Base-by-base conservation (phyloP, 495 filamentous ascomycete genomes). In the Tetracladium setigerum region DNA sequence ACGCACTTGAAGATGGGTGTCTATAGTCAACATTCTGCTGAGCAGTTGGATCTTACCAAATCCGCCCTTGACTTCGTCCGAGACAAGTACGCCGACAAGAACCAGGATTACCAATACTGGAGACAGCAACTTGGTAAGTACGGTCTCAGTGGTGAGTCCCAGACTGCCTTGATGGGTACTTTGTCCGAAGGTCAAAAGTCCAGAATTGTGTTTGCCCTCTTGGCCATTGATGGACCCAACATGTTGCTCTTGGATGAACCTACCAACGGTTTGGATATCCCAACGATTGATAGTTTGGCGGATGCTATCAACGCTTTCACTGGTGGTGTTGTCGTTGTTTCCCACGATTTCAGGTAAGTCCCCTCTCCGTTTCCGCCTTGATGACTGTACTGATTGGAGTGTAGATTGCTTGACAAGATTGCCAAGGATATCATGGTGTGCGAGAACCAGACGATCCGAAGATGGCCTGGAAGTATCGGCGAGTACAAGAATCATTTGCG, bases 371-470 rank as follows among this genome's bases (percentile, higher is more conserved):
- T 39, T 30, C 4, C 10, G 35, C 41, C 40, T 41, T 42, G 14
- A 32, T 39, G 35, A 38, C 60, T 67, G 48, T 65, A 49, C 24
- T 30, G 10, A 13, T 24, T 16, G 13, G 14, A 14, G 5, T 38
- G 33, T 55, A 91, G 87, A 73, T 72, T 99, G 53, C 83, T 99
- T 50, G 92, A 99, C 76, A 97, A 95, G 77, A 99, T 99, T 64
- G 92, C 92, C 54, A 99, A 97, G 77, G 89, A 99, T 63, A 99
- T 99, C 68, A 80, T 97, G 67, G 92, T 99, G 31, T 99, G 92
- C 70, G 94, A 99, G 69, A 84, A 97, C 78, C 87, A 85, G 76
- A 87, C 88, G 1, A 84, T 97, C 52, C 79, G 77, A 54, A 68
- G 79, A 54, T 99, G 92, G 92, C 83, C 90, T 40, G 92, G 92